phyloP scores from a whole-genome alignment of 306 rosid species.

The Dryas alaskensis region DNA sequence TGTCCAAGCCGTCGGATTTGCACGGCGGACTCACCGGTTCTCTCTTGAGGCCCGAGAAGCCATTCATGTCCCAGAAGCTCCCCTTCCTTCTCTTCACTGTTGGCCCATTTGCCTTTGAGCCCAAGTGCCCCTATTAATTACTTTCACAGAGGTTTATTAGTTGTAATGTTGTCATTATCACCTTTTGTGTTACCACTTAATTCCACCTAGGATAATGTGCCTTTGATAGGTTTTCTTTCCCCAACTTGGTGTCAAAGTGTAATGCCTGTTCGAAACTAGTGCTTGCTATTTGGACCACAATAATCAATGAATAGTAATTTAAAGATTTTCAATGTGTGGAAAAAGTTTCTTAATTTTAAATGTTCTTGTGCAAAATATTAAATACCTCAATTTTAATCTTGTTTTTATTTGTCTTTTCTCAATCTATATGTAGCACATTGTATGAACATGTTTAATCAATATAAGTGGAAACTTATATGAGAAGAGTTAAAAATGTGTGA shows the following conservation, averaged over 20 bases:
- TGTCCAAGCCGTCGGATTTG: slow-evolving; percentile 41
- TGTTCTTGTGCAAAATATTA: too few species aligned
- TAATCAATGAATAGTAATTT: not conserved
- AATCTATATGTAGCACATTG: too few species aligned
- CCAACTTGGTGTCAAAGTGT: not conserved
- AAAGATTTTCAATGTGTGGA: too few species aligned
- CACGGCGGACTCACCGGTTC: slow-evolving; percentile 63
- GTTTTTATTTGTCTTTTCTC: too few species aligned
- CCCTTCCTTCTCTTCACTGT: slow-evolving; percentile 61
- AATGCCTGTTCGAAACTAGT: not conserved
- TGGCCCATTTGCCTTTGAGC: slow-evolving; percentile 80
- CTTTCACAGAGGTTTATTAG: not conserved
- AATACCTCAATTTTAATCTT: too few species aligned
- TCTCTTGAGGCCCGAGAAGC: slow-evolving; percentile 45
- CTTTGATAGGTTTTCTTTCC: not conserved
- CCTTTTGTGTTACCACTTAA: not conserved
- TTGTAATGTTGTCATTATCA: not conserved
- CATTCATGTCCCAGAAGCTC: slow-evolving; percentile 32
- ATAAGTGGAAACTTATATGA: too few species aligned
- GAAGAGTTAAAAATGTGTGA: too few species aligned
- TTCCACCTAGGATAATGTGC: not conserved
- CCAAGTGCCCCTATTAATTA: slow-evolving; percentile 40
- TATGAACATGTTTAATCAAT: too few species aligned
- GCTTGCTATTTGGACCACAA: not conserved
- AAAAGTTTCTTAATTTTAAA: too few species aligned